phyloP scores from a whole-genome alignment of 2,329 filamentous ascomycete genomes.

The Pezicula radicicola region DNA sequence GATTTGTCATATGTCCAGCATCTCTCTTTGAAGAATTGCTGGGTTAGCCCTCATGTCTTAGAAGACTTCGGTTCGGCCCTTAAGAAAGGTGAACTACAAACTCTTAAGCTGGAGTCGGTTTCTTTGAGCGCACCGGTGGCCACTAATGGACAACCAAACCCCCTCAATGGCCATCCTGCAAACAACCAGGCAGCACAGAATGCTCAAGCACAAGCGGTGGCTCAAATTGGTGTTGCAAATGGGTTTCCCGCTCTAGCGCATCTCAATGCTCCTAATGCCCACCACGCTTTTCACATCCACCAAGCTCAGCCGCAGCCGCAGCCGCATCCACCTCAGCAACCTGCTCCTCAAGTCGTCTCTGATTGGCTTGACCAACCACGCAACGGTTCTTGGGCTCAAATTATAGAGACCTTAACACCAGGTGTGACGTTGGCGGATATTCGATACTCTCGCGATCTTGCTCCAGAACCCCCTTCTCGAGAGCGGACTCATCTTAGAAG shows the following conservation, averaged over 20 bases:
- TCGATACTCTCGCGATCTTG: slow-evolving; percentile 31
- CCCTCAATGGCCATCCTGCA: slow-evolving; percentile 6
- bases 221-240: slow-evolving; percentile 2
- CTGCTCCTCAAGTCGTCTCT: slow-evolving; percentile 9
- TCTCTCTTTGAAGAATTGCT: slow-evolving; percentile 66
- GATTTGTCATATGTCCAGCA: slow-evolving; percentile 53
- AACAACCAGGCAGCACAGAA: slow-evolving; percentile 5
- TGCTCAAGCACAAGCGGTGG: slow-evolving; percentile 1
- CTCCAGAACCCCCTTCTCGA: slow-evolving; percentile 18
- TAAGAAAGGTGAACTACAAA: slow-evolving; percentile 43
- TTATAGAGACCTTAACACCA: slow-evolving; percentile 48
- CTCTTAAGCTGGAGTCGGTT: slow-evolving; percentile 59
- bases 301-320: not conserved
- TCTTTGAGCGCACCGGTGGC: slow-evolving; percentile 53
- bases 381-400: slow-evolving; percentile 44
- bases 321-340: not conserved
- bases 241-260: not conserved
- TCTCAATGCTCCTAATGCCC: not conserved
- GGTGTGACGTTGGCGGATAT: slow-evolving; percentile 40
- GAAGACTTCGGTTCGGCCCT: slow-evolving; percentile 47
- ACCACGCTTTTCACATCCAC: not conserved
- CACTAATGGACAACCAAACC: slow-evolving; percentile 12
- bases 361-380: slow-evolving; percentile 33
- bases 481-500: slow-evolving; percentile 16
- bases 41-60: slow-evolving; percentile 59